A percentile compares a stretch with the other conserved stretches of the same genome.
Conservation (phyloP, 441 rosid species). For the Jatropha multifida region DNA sequence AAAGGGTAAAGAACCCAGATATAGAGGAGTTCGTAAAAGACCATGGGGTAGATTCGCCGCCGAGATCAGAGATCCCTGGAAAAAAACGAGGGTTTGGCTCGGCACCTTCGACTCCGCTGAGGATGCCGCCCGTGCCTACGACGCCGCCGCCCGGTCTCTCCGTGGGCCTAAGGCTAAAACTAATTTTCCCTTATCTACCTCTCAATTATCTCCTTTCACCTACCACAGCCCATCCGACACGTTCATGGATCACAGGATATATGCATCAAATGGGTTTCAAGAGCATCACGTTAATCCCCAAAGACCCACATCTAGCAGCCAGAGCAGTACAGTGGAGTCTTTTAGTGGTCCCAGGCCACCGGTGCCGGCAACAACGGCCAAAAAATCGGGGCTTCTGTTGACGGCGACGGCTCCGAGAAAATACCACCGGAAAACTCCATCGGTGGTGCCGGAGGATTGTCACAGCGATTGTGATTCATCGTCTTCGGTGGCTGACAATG, state of each 20-base stretch:
- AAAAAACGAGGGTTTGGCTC: conserved; percentile 81
- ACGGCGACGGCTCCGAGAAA: conserved; percentile 33
- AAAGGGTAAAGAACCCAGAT: conserved; percentile 45
- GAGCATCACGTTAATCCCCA: conserved; percentile 45
- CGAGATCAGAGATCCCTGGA: conserved; percentile 88
- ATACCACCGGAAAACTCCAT: conserved; percentile 53
- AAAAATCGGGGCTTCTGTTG: conserved; percentile 19
- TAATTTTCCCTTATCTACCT: conserved; percentile 48
- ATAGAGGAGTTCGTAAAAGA: conserved; percentile 80
- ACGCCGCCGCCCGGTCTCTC: conserved; percentile 65
- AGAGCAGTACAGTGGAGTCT: conserved; percentile 97
- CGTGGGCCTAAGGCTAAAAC: conserved; percentile 90
- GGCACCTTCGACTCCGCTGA: conserved; percentile 85
- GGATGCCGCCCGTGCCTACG: conserved; percentile 86
- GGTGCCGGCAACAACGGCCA: conserved; percentile 23
- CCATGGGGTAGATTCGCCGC: conserved; percentile 88
- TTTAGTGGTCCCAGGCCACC: conserved; percentile 69
- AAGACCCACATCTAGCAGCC: conserved; percentile 78
- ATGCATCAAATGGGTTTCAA: conserved; percentile 22
- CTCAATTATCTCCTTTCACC: conserved; percentile 26
- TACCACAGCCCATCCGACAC: conserved; percentile 34
- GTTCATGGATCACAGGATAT: conserved; percentile 49
- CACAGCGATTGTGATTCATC: conserved; percentile 95
- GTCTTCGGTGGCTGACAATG: conserved; percentile 77
- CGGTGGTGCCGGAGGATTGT: conserved; percentile 69